Evolutionary conservation across 176 grass and related monocot genomes (phyloP).

Genomic region (Juncus effusus): DNA sequence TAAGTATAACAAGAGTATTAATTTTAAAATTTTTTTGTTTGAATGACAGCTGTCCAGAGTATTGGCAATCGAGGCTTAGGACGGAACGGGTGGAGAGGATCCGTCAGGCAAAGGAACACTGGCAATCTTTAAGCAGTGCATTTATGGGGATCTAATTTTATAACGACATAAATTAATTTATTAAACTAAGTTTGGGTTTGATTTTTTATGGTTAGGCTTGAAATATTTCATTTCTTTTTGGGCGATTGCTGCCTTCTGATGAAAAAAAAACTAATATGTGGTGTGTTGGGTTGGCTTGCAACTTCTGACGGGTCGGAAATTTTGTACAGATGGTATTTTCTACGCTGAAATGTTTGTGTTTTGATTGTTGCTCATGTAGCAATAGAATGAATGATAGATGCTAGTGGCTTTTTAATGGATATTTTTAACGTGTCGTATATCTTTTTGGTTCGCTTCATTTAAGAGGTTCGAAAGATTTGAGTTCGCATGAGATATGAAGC

Average conservation of each 20-base stretch:
- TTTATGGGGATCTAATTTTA: constrained; percentile 58
- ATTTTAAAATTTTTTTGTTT: constrained; percentile 1
- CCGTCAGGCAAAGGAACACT: constrained; percentile 68
- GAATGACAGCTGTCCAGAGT: constrained; percentile 60
- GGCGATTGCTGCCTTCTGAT: too few relatives aligned
- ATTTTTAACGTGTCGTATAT: background rate
- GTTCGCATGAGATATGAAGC: too few relatives aligned
- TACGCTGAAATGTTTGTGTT: background rate
- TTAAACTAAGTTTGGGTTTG: too few relatives aligned
- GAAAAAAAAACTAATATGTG: background rate
- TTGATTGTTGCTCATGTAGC: constrained; percentile 8
- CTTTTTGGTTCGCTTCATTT: background rate
- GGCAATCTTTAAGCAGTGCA: constrained; percentile 51
- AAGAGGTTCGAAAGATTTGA: too few relatives aligned
- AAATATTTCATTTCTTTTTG: too few relatives aligned
- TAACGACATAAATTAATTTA: too few relatives aligned
- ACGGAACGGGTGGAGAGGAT: constrained; percentile 62
- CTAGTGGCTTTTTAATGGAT: background rate
- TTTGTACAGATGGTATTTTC: constrained; percentile 9
- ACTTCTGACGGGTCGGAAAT: constrained; percentile 2
- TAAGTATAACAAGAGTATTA: background rate
- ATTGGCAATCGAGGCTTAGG: constrained; percentile 54
- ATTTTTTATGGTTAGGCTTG: too few relatives aligned
- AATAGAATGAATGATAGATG: background rate
- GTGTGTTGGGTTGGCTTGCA: background rate